phyloP scores from a whole-genome alignment of 305 asterid genomes.

The Fraxinus velutina region DNA sequence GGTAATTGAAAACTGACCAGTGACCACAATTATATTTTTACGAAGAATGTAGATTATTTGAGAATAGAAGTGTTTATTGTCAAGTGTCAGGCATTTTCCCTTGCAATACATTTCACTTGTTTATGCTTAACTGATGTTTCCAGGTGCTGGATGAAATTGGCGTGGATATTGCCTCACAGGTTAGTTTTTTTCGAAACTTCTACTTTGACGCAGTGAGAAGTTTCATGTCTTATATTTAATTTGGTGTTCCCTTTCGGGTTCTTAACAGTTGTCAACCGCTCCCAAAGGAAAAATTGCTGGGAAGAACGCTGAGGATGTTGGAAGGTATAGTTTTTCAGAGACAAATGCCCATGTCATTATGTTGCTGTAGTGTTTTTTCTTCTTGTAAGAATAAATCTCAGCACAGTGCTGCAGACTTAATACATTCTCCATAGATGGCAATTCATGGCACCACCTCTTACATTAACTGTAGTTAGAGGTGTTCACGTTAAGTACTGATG shows the following conservation, averaged over 20 bases:
- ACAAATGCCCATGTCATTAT: not conserved
- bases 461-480: not conserved
- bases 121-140: constrained; percentile 6
- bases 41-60: not conserved
- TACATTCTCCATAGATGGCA: not conserved
- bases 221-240: not conserved
- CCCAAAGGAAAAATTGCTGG: constrained; percentile 84
- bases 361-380: not conserved
- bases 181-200: constrained; percentile 23
- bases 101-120: constrained; percentile 16
- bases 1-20: not conserved
- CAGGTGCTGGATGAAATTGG: constrained; percentile 97
- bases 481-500: not conserved
- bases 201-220: not conserved
- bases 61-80: not conserved
- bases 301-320: constrained; percentile 52
- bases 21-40: not conserved
- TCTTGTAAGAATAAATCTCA: not conserved
- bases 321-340: constrained; percentile 43
- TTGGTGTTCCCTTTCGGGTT: constrained; percentile 12
- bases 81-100: not conserved
- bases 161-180: constrained; percentile 90
- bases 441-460: not conserved
- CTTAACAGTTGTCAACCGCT: constrained; percentile 70
- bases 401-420: not conserved